These are phyloP conservation scores for Ascochyta rabiei DNA, from an alignment of 2,329 filamentous ascomycete genomes.

Conservation along the genomic window DNA sequence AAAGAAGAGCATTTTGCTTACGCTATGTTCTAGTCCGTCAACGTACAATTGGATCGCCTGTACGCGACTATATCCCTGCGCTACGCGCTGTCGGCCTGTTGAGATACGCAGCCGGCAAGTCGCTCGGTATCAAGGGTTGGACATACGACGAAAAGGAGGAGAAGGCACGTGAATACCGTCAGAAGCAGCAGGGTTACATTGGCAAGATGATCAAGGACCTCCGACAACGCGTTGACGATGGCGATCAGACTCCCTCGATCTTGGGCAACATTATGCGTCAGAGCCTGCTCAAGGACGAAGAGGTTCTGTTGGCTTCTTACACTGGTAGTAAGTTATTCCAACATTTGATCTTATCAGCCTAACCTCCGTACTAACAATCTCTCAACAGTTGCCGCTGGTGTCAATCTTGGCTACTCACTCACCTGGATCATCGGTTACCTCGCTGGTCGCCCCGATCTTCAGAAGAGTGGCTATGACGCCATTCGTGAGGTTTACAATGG, in stretches of 20 bases:
- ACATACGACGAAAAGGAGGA: slow-evolving; percentile 18
- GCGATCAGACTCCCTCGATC: slow-evolving; percentile 23
- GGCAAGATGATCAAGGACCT: slow-evolving; percentile 19
- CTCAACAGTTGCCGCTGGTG: slow-evolving; percentile 21
- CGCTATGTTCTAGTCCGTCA: slow-evolving; percentile 13
- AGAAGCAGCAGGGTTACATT: slow-evolving; percentile 19
- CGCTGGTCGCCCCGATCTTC: slow-evolving; percentile 19
- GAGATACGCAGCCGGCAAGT: slow-evolving; percentile 17
- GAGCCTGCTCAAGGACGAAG: slow-evolving; percentile 19
- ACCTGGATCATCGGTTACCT: slow-evolving; percentile 25
- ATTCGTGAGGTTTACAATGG: slow-evolving; percentile 21
- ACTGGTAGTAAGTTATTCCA: slow-evolving; percentile 18
- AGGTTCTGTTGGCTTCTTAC: slow-evolving; percentile 21
- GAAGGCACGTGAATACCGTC: slow-evolving; percentile 20
- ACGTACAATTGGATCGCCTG: slow-evolving; percentile 20
- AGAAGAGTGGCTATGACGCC: slow-evolving; percentile 19
- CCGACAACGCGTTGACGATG: slow-evolving; percentile 10
- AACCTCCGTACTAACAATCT: background rate
- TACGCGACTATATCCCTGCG: slow-evolving; percentile 20
- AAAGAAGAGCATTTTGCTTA: too few species aligned
- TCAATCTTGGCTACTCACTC: slow-evolving; percentile 23
- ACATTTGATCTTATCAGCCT: too few species aligned
- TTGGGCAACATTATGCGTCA: slow-evolving; percentile 22
- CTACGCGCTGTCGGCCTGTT: slow-evolving; percentile 12
- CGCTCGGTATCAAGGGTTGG: slow-evolving; percentile 17